phyloP scores from a whole-genome alignment of 2,329 filamentous ascomycete species.

The Diaporthe aspalathi region DNA sequence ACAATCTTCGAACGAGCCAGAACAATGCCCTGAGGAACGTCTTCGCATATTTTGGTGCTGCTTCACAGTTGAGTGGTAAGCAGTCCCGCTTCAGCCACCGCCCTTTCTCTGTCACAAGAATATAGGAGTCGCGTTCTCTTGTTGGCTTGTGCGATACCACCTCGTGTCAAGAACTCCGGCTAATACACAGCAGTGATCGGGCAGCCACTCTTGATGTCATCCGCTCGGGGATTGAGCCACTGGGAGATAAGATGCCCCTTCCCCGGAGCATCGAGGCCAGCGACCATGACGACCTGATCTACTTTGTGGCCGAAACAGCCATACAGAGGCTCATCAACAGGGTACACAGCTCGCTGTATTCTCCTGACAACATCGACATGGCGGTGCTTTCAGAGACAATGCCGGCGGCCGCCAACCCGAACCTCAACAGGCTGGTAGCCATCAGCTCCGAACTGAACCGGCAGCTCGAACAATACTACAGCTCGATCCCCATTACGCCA shows the following conservation, averaged over 20 bases:
- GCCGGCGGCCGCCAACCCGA: slow-evolving; percentile 43
- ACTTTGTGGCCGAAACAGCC: slow-evolving; percentile 56
- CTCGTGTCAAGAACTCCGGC: not conserved
- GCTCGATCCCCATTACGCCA: slow-evolving; percentile 60
- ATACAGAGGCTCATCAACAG: slow-evolving; percentile 56
- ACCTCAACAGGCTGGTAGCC: slow-evolving; percentile 46
- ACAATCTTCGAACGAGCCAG: not conserved
- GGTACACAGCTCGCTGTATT: slow-evolving; percentile 56
- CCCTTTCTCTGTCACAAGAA: not conserved
- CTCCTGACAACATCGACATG: slow-evolving; percentile 44
- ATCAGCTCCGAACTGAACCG: slow-evolving; percentile 52
- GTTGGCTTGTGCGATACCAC: not conserved
- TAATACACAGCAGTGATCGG: slow-evolving; percentile 66
- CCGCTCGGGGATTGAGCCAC: slow-evolving; percentile 52
- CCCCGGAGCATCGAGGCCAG: slow-evolving; percentile 48
- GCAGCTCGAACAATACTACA: slow-evolving; percentile 53
- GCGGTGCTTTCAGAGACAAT: slow-evolving; percentile 41
- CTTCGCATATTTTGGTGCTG: slow-evolving; percentile 77
- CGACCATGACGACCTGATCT: slow-evolving; percentile 51
- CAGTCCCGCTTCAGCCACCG: not conserved
- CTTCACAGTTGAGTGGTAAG: slow-evolving; percentile 76
- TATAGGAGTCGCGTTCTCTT: not conserved
- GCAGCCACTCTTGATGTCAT: slow-evolving; percentile 69
- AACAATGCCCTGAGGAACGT: slow-evolving; percentile 55
- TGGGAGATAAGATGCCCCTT: slow-evolving; percentile 51